Conservation (phyloP, 164 flowering plant genomes). For the Brasenia schreberi region DNA sequence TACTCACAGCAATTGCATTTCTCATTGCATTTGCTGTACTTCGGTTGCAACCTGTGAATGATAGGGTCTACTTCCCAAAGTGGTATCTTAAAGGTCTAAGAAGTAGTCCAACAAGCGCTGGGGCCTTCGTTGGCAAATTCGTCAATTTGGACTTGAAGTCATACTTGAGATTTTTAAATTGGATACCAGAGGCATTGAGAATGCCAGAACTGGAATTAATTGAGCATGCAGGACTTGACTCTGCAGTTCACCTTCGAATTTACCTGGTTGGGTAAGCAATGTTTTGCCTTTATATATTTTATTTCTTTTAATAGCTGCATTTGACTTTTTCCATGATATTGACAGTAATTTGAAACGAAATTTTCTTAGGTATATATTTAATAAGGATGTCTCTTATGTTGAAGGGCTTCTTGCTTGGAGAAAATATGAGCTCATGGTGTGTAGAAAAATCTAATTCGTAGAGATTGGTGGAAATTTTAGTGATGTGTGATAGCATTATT, state of each 20-base stretch:
- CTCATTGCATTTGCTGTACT: constrained; percentile 61
- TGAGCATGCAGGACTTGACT: constrained; percentile 81
- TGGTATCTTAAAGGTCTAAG: constrained; percentile 75
- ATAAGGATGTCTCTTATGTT: too few relatives aligned
- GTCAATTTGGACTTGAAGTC: constrained; percentile 65
- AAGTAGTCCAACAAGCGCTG: constrained; percentile 31
- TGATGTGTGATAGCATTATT: too few relatives aligned
- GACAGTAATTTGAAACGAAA: too few relatives aligned
- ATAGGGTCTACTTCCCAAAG: constrained; percentile 78
- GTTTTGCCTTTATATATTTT: not conserved
- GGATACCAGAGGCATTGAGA: constrained; percentile 71
- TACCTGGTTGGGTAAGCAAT: constrained; percentile 53
- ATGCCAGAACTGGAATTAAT: constrained; percentile 86
- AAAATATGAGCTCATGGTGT: too few relatives aligned
- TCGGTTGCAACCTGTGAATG: constrained; percentile 66
- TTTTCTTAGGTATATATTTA: too few relatives aligned
- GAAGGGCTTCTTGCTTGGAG: too few relatives aligned
- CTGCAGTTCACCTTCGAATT: constrained; percentile 70
- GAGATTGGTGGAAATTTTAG: too few relatives aligned
- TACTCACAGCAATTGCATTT: constrained; percentile 55
- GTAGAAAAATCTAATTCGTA: too few relatives aligned
- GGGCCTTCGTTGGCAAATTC: constrained; percentile 44
- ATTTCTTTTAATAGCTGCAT: not conserved
- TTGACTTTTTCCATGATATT: too few relatives aligned
- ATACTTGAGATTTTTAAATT: constrained; percentile 46